Evolutionary conservation across 805 yeast genomes (phyloP), one percentile per base, ranked within the genome.

Genomic region (Saturnispora kantuleensis): DNA sequence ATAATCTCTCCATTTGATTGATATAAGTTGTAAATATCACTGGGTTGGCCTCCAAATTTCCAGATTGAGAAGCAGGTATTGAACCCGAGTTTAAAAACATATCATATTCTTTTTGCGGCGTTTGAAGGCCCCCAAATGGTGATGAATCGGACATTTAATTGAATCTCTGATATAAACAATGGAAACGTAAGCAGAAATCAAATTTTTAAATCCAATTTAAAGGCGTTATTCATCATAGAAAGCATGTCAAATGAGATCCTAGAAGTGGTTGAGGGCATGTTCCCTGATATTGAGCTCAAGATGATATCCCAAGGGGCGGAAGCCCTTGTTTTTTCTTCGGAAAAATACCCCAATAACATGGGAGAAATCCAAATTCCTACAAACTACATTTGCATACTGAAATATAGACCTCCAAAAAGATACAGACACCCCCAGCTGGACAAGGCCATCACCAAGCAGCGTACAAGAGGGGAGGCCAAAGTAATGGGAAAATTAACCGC

Each of bases 281-380:
- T 81, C 17, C 71, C 74, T 1, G 66, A 71, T 35, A 66, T 81
- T 6, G 76, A 79, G 0, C 57, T 82, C 4, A 55, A 60, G 1
- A 66, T 76, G 28, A 66, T 87, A 2, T 84, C 94, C 0, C 96
- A 87, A 57, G 96, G 96, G 21, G 96, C 96, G 1, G 96, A 87
- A 59, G 95, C 95, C 0, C 69, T 86, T 10, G 88, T 86, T 2
- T 84, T 84, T 60, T 58, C 67, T 10, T 72, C 90, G 0, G 47
- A 60, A 1, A 57, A 58, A 2, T 95, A 87, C 60, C 95, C 95
- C 21, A 87, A 82, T 56, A 56, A 71, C 21, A 71, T 77, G 8
- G 26, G 42, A 1, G 49, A 51, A 11, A 28, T 5, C 63, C 69
- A 9, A 46, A 49, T 29, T 28, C 32, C 8, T 31, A 39, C 15